Conservation (phyloP, 2,329 filamentous ascomycete genomes). For the Talaromyces sp. region DNA sequence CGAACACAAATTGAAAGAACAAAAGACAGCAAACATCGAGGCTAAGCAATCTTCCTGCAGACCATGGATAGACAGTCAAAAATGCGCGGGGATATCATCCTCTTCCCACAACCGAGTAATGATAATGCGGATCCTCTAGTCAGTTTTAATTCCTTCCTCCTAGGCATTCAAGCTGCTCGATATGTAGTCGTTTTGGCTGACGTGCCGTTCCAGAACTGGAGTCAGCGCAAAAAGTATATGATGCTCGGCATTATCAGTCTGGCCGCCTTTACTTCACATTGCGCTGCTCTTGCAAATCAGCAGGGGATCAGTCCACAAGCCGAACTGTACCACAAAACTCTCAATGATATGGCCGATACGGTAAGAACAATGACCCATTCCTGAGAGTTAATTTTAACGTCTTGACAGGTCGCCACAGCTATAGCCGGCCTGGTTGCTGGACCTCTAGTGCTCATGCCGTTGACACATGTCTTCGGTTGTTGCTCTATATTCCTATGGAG, state of each 20-base stretch:
- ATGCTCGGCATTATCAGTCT: conserved; percentile 8
- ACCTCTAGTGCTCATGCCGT: conserved; percentile 6
- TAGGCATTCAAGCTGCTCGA: not conserved
- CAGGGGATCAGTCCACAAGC: conserved; percentile 16
- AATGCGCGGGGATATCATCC: conserved; percentile 11
- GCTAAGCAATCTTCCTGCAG: not conserved
- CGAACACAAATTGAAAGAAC: not conserved
- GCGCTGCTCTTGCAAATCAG: conserved; percentile 11
- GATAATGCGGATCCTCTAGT: conserved; percentile 11
- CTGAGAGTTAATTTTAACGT: not conserved
- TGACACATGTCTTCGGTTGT: conserved; percentile 13
- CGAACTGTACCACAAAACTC: conserved; percentile 17
- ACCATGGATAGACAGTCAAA: conserved; percentile 2
- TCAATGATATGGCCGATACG: conserved; percentile 16
- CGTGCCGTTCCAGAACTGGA: conserved; percentile 8
- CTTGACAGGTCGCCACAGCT: conserved; percentile 4
- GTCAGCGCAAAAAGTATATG: conserved; percentile 11
- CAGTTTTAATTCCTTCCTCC: not conserved
- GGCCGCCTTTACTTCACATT: conserved; percentile 9
- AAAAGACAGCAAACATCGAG: not conserved
- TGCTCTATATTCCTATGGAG: conserved; percentile 12
- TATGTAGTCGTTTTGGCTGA: not conserved
- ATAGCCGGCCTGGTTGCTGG: conserved; percentile 9
- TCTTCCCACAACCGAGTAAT: conserved; percentile 9
- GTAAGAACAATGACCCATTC: not conserved